These are phyloP conservation scores for Xylaria hypoxylon DNA, from an alignment of 2,329 filamentous ascomycete genomes.

Conservation along the genomic window DNA sequence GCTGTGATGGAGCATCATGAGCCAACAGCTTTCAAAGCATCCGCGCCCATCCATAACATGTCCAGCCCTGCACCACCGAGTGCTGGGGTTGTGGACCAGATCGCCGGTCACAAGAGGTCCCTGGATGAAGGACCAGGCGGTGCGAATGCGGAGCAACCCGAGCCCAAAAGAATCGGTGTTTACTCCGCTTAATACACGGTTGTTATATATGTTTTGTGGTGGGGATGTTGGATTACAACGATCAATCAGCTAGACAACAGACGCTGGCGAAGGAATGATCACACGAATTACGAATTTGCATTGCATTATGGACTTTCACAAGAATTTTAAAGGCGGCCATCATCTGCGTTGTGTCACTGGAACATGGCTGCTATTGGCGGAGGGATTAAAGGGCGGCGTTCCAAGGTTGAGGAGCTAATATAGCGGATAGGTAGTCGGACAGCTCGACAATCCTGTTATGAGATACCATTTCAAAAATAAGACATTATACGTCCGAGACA, in stretches of 20 bases:
- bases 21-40: slow-evolving; percentile 26
- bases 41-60: slow-evolving; percentile 42
- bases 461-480: slow-evolving; percentile 37
- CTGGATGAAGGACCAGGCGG: slow-evolving; percentile 43
- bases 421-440: slow-evolving; percentile 15
- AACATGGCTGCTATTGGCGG: slow-evolving; percentile 20
- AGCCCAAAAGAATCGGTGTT: slow-evolving; percentile 46
- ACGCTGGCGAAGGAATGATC: slow-evolving; percentile 25
- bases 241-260: not conserved
- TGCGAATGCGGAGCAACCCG: slow-evolving; percentile 45
- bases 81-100: slow-evolving; percentile 48
- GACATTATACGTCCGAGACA: not conserved
- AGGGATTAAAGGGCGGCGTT: slow-evolving; percentile 34
- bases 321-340: slow-evolving; percentile 13
- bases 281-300: slow-evolving; percentile 38
- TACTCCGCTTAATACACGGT: slow-evolving; percentile 32
- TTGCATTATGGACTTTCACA: slow-evolving; percentile 31
- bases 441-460: slow-evolving; percentile 12
- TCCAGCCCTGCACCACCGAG: slow-evolving; percentile 49
- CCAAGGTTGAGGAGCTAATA: slow-evolving; percentile 27
- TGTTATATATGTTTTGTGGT: slow-evolving; percentile 13
- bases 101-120: slow-evolving; percentile 45
- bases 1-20: slow-evolving; percentile 16
- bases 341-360: slow-evolving; percentile 11
- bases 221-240: not conserved